Evolutionary conservation across 116 monocot genomes (phyloP).

Genomic region (Zostera marina): DNA sequence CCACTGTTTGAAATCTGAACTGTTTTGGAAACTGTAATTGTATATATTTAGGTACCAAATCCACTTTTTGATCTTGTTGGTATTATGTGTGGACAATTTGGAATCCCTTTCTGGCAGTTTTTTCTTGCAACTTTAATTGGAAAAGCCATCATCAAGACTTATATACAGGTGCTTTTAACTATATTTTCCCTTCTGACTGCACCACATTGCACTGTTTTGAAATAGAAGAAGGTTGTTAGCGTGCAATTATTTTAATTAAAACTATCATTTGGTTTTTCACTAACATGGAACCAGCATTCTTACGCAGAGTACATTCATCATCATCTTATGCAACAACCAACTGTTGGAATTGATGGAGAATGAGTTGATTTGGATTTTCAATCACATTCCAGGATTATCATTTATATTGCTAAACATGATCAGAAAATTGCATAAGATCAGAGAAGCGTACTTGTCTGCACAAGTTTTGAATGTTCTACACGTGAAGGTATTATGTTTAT

Average conservation of each 20-base stretch:
- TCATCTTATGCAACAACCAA: slow-evolving; percentile 79
- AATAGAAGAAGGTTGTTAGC: too few species aligned
- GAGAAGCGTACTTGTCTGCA: slow-evolving; percentile 37
- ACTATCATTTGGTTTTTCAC: not conserved
- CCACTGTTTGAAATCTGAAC: not conserved
- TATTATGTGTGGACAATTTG: slow-evolving; percentile 97
- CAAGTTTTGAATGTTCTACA: slow-evolving; percentile 11
- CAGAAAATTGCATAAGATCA: slow-evolving; percentile 37
- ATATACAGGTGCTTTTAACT: slow-evolving; percentile 71
- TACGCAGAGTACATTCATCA: slow-evolving; percentile 66
- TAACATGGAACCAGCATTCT: not conserved
- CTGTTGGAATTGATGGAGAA: slow-evolving; percentile 60
- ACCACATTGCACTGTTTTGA: not conserved
- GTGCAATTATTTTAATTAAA: not conserved
- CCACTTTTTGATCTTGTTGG: slow-evolving; percentile 95
- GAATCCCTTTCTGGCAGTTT: slow-evolving; percentile 85
- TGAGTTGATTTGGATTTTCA: slow-evolving; percentile 57
- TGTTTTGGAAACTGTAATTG: not conserved
- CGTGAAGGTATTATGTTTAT: slow-evolving; percentile 24
- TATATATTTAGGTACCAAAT: slow-evolving; percentile 55
- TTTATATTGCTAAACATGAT: slow-evolving; percentile 33
- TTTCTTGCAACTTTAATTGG: slow-evolving; percentile 78
- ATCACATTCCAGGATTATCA: slow-evolving; percentile 40
- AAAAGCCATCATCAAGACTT: slow-evolving; percentile 87
- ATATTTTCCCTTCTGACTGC: not conserved